Percentiles rank a stretch among this genome's conserved stretches.
Conservation (phyloP, 2,329 filamentous ascomycete genomes). For the Teratosphaeria pseudoeucalypti region DNA sequence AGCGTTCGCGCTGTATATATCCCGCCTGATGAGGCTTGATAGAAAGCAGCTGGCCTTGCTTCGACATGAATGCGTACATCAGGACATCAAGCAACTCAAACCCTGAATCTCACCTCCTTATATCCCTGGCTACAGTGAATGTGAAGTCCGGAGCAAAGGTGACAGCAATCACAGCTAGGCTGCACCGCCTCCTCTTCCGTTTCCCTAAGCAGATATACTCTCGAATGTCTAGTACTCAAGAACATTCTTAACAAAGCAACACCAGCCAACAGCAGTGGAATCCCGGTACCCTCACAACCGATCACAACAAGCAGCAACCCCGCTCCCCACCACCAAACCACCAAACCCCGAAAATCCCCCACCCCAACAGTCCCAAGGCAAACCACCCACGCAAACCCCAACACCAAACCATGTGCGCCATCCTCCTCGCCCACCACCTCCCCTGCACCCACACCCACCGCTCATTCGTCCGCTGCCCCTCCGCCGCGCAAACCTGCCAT, state of each 20-base stretch:
- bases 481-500: slow-evolving; percentile 4
- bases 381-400: not conserved
- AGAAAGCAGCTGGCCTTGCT: slow-evolving; percentile 5
- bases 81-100: not conserved
- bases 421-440: slow-evolving; percentile 8
- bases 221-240: too few species aligned
- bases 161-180: not conserved
- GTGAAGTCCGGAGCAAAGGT: not conserved
- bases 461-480: slow-evolving; percentile 9
- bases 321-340: too few species aligned
- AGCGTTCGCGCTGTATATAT: slow-evolving; percentile 8
- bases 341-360: too few species aligned
- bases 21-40: slow-evolving; percentile 2
- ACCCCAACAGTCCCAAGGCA: too few species aligned
- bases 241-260: too few species aligned
- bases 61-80: not conserved
- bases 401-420: slow-evolving; percentile 7
- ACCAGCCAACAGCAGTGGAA: too few species aligned
- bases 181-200: not conserved
- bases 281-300: too few species aligned
- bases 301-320: too few species aligned
- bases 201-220: not conserved
- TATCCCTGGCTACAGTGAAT: not conserved
- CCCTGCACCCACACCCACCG: slow-evolving; percentile 9
- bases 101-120: not conserved